These are phyloP conservation scores for Crithidia expoeki DNA, from an alignment of 208 protist species.

Conservation along the genomic window DNA sequence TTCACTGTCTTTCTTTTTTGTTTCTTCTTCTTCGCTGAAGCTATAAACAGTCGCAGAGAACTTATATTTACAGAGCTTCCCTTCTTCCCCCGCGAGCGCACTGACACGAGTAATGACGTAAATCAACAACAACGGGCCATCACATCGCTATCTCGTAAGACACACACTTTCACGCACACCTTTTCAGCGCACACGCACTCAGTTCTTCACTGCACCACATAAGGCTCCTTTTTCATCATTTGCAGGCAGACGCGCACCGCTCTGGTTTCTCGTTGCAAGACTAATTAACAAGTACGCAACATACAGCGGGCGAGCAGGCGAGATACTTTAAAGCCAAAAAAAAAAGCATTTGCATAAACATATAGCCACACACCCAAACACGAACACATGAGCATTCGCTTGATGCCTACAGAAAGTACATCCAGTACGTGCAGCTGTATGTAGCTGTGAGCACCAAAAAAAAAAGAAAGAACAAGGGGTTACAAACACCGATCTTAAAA, in stretches of 20 bases:
- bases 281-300: not conserved
- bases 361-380: not conserved
- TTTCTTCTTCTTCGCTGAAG: too few species aligned
- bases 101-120: too few species aligned
- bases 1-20: too few species aligned
- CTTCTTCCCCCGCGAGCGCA: too few species aligned
- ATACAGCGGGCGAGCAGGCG: not conserved
- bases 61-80: too few species aligned
- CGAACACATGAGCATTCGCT: not conserved
- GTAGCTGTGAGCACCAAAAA: not conserved
- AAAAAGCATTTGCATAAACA: not conserved
- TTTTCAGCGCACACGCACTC: not conserved
- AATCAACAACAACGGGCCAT: too few species aligned
- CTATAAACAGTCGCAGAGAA: too few species aligned
- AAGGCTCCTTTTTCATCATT: too few species aligned
- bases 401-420: not conserved
- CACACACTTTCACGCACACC: too few species aligned
- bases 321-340: not conserved
- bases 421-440: not conserved
- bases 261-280: conserved; percentile 4
- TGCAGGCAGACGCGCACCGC: not conserved
- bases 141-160: too few species aligned
- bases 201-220: not conserved
- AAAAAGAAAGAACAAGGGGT: conserved; percentile 3
- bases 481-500: not conserved